phyloP scores from a whole-genome alignment of 768 basidiomycete genomes.

The Scleroderma bovista region DNA sequence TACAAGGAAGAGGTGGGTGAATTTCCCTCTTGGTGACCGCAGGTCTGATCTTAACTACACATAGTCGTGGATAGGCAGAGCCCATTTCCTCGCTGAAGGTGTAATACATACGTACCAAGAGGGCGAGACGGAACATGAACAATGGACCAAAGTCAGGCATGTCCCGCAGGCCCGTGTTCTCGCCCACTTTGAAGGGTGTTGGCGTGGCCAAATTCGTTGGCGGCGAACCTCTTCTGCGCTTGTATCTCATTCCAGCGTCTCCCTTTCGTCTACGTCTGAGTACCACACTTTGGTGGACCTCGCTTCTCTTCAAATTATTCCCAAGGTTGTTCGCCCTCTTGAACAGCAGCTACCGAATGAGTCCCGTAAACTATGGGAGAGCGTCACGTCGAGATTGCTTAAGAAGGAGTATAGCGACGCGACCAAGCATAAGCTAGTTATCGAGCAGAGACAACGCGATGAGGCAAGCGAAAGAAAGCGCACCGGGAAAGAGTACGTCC shows the following conservation, averaged over 20 bases:
- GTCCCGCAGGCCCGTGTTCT: conserved; percentile 76
- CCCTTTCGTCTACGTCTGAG: conserved; percentile 41
- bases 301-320: conserved; percentile 59
- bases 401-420: conserved; percentile 89
- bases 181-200: conserved; percentile 83
- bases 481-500: conserved; percentile 69
- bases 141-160: conserved; percentile 85
- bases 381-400: conserved; percentile 66
- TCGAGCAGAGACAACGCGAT: conserved; percentile 93
- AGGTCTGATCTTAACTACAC: neutral
- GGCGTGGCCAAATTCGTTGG: conserved; percentile 82
- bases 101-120: conserved; percentile 80
- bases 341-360: conserved; percentile 74
- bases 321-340: conserved; percentile 81
- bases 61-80: conserved; percentile 84
- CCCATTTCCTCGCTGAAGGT: conserved; percentile 82
- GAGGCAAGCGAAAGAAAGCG: conserved; percentile 82
- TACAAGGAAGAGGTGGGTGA: conserved; percentile 89
- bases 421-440: conserved; percentile 82
- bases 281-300: conserved; percentile 74
- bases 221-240: conserved; percentile 46
- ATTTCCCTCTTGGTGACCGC: neutral
- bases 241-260: conserved; percentile 42
- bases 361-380: conserved; percentile 85
- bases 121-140: conserved; percentile 53